A percentile compares a stretch with the other conserved stretches of the same genome.
Conservation (phyloP, 345 rosid species). For the thale cress (Arabidopsis thaliana) region DNA sequence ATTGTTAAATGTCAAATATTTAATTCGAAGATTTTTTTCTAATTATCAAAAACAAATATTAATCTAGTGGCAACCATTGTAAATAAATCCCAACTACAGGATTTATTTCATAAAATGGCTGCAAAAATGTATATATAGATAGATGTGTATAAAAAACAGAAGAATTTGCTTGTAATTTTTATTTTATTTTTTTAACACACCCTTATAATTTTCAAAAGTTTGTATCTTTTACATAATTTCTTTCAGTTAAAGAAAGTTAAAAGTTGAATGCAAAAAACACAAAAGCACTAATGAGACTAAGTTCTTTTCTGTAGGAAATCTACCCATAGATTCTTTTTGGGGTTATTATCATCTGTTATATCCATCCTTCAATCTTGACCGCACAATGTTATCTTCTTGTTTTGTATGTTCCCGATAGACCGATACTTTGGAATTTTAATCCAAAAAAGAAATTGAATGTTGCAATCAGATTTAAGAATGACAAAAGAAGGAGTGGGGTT, state of each 20-base stretch:
- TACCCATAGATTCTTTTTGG: slow-evolving; percentile 2
- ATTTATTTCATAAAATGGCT: neutral
- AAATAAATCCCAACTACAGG: too few relatives aligned
- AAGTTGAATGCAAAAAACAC: neutral
- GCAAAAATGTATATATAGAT: neutral
- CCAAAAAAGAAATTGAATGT: neutral
- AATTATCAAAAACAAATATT: too few relatives aligned
- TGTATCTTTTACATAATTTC: neutral
- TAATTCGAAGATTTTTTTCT: too few relatives aligned
- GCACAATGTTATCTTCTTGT: neutral
- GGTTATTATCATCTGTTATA: neutral
- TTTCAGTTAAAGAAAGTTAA: neutral
- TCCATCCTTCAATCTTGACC: neutral
- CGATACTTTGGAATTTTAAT: neutral
- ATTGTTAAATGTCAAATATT: too few relatives aligned
- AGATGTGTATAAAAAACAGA: neutral
- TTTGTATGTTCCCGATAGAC: neutral
- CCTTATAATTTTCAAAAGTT: neutral
- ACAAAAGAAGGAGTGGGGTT: neutral
- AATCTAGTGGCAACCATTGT: too few relatives aligned
- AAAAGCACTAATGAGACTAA: neutral
- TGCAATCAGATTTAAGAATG: neutral
- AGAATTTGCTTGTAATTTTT: neutral
- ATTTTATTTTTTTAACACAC: neutral
- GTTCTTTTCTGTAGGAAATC: neutral